Evolutionary conservation across 2,329 filamentous ascomycete genomes (phyloP), one percentile per base, ranked within the genome.

Genomic region (Aspergillus latus): DNA sequence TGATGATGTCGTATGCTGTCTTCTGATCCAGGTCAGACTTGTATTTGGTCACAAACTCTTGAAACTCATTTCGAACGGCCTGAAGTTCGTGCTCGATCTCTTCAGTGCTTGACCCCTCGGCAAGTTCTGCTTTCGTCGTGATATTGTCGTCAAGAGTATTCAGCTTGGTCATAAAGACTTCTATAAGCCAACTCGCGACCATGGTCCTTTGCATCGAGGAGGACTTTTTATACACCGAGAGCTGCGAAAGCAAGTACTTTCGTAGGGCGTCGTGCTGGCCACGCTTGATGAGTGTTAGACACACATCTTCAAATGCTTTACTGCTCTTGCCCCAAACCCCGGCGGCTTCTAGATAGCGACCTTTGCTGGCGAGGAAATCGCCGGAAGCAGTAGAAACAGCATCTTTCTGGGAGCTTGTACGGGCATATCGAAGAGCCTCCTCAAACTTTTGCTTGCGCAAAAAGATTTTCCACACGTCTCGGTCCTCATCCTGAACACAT

Each of bases 141-240:
- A 97, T 93, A 2, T 89, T 92, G 73, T 99, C 94, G 68, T 99
- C 94, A 3, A 99, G 81, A 2, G 89, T 88, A 70, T 99, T 97
- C 42, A 99, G 82, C 74, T 96, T 97, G 4, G 92, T 90, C 92
- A 99, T 99, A 74, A 93, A 99, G 1, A 97, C 83, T 73, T 99
- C 94, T 8, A 97, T 82, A 43, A 99, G 82, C 94, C 94, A 99
- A 63, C 88, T 92, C 1, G 93, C 90, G 62, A 97, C 87, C 91
- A 99, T 96, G 62, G 90, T 88, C 57, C 93, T 82, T 74, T 99
- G 94, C 92, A 99, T 99, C 30, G 87, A 80, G 1, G 87, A 86
- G 1, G 87, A 84, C 72, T 92, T 96, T 72, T 92, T 96, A 68
- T 92, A 87, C 0, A 84, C 88, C 6, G 84, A 82, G 32, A 99